Evolutionary conservation across 208 protist genomes (phyloP), one percentile per base, ranked within the genome.

Genomic region (Acanthamoeba rhysodes): DNA sequence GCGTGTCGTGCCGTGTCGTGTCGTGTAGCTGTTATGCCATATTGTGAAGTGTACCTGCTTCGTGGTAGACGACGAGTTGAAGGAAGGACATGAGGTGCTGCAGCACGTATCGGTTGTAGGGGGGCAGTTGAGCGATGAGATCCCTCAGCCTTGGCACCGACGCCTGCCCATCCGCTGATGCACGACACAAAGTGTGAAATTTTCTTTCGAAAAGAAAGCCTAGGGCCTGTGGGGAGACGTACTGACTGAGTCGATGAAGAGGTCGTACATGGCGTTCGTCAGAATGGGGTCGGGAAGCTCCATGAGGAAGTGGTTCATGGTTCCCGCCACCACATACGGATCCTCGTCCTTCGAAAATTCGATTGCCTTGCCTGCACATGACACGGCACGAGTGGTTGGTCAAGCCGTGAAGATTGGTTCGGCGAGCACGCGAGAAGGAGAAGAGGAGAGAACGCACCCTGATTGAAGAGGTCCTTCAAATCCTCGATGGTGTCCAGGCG

Each of bases 31-130:
- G n/a, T n/a, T n/a, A n/a, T n/a, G n/a, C n/a, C n/a, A 50, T 2
- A 50, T 6, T 62, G 20, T 14, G 37, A 20, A 0, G 85, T 27
- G 48, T 93, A 93, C 87, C 29, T 27, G 37, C 62, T 32, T 94
- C 64, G 27, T 94, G 29, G 7, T 48, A 7, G 7, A 94, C 68
- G 48, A 94, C 66, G 64, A 94, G 90, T 41, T 80, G 66, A 32
- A 94, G 66, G 64, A 94, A 78, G 45, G 90, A 94, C 57, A 94
- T 94, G 62, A 94, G 64, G 64, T 94, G 90, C 37, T 94, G 90
- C 32, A 94, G 66, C 18, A 78, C 64, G 64, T 66, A 94, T 29
- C 90, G 90, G 45, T 94, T 94, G 62, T 55, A 94, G 29, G 66
- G 59, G 2, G 90, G 90, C 55, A 94, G 84, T 53, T 91, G 84